Conservation (phyloP, 1,284 basidiomycete genomes). For the Ceratobasidium sp. region DNA sequence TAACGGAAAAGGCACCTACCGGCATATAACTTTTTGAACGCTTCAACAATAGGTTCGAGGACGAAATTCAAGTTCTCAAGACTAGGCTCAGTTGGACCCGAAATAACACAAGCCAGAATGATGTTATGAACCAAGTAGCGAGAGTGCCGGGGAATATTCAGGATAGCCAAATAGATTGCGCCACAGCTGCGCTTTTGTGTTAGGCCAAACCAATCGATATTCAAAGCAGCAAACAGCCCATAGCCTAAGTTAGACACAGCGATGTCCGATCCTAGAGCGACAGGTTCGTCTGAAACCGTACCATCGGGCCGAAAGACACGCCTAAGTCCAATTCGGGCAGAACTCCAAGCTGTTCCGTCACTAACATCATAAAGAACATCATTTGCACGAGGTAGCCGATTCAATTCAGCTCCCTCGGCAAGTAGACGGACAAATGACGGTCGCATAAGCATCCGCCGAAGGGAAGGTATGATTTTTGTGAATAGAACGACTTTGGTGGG, state of each 20-base stretch:
- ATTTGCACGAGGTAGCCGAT: neutral
- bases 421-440: slow-evolving; percentile 1
- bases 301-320: slow-evolving; percentile 7
- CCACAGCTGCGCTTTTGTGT: slow-evolving; percentile 41
- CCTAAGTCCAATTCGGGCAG: slow-evolving; percentile 6
- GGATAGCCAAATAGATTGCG: slow-evolving; percentile 49
- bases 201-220: slow-evolving; percentile 21
- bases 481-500: slow-evolving; percentile 1
- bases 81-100: slow-evolving; percentile 50
- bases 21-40: slow-evolving; percentile 19
- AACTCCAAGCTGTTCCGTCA: neutral
- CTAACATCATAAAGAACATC: neutral
- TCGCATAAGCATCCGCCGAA: slow-evolving; percentile 4
- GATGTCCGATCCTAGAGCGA: neutral
- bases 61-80: slow-evolving; percentile 49
- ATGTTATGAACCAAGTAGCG: slow-evolving; percentile 50
- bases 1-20: neutral
- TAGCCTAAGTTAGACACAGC: neutral
- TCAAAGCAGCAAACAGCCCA: slow-evolving; percentile 9
- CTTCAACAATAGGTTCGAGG: slow-evolving; percentile 46
- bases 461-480: neutral
- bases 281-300: slow-evolving; percentile 9
- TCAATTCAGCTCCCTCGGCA: neutral
- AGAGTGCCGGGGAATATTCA: slow-evolving; percentile 49
- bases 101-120: slow-evolving; percentile 47